Base-by-base conservation (phyloP, 2,329 filamentous ascomycete species). In the Apiospora koreana region DNA sequence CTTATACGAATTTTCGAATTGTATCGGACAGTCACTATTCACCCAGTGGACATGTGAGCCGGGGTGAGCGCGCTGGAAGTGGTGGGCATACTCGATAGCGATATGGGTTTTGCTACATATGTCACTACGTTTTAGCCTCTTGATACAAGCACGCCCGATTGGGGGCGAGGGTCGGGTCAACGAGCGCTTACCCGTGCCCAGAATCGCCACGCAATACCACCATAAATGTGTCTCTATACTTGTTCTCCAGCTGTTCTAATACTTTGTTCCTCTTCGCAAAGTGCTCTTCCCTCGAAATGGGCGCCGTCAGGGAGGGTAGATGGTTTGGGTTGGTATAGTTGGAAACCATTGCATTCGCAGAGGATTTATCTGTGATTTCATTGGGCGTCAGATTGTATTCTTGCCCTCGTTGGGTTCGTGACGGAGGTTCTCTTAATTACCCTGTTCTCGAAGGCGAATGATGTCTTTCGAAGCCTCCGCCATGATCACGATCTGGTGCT, bases 11-110 rank as follows among this genome's bases (percentile, higher is more conserved):
- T 58, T 25, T 54, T 31, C 48, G 35, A 68, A 68, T 5, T 68
- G n/a, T 1, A 41, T 14, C 25, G 41, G 38, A 8, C 46, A 58
- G 21, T 23, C 23, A 5, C 28, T 46, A 18, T 68, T 68, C 7
- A 68, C 48, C 67, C 67, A 68, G 5, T 41, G 50, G n/a, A 68
- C 67, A 7, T 45, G 43, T 45, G 43, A 45, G 43, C 43, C 16
- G 38, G 46, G 7, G 42, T 46, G 46, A 43, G 25, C 1, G 25
- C 10, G 5, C 41, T 35, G n/a, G 54, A 68, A 5, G 43, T n/a
- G 18, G 3, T 21, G 16, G 2, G 43, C 43, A 45, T 45, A 45
- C 3, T 45, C 43, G 18, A 45, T 16, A 45, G 43, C 43, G 3
- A 45, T 45, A 21, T 45, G 43, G 18, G 43, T 45, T 45, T 45